Base-by-base conservation (phyloP, 805 yeast genomes). In the Candida cerambycidarum region DNA sequence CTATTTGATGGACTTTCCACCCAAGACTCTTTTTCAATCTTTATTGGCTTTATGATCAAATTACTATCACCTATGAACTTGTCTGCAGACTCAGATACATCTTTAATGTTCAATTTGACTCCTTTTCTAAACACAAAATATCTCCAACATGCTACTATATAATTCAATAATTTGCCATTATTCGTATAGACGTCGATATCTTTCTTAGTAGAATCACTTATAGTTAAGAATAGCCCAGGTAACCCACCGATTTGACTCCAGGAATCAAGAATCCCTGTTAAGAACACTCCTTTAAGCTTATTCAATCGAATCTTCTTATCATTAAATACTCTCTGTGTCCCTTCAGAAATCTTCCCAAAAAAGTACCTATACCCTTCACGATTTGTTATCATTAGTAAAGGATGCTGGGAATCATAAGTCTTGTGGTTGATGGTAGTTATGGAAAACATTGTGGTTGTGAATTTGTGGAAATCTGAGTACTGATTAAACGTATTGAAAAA, bases 171-270 rank as follows among this genome's bases (percentile, higher is more conserved):
- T 29, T 51, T 52, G 38, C 59, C 45, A 23, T 61, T 61, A 43
- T 75, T 69, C 38, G 80, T 76, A 52, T 64, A 74, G 0, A 88
- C 64, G n/a, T 72, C 73, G 29, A 86, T 58, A 5, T 70, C 70
- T 37, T 76, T 74, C 47, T 75, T 71, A 1, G 89, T 89, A 52
- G 88, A 85, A 52, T 89, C 97, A 43, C 87, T 81, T 11, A 85
- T 71, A 0, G 97, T 88, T 39, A 92, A 65, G 38, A 92, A 78
- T 54, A 88, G 65, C 0, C 99, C 99, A 0, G 98, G 97, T 5
- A 92, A 62, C 0, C 99, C 99, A n/a, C 95, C 88, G 2, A 89
- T 65, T n/a, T 83, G 73, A 5, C 75, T 60, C 97, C 97, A 92
- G 41, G 75, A 62, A 15, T 58, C 48, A 9, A 86, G 47, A n/a